These are phyloP conservation scores for Xylaria hypoxylon DNA, from an alignment of 2,329 filamentous ascomycete species.

Conservation along the genomic window DNA sequence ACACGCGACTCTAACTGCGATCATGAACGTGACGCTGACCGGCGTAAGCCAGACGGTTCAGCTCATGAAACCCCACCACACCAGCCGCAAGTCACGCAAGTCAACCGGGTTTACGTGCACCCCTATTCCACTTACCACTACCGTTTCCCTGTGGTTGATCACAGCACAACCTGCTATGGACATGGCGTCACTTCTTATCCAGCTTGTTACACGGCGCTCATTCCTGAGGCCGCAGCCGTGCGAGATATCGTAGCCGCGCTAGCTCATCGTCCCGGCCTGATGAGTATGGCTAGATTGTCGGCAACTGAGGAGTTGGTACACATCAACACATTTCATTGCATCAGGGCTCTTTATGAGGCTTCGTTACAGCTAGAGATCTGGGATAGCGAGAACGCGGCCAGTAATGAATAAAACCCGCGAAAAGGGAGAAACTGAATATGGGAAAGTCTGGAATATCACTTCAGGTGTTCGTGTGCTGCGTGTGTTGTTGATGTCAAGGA, in stretches of 20 bases:
- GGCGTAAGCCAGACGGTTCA: neutral
- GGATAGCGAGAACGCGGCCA: conserved; percentile 27
- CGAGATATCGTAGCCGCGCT: conserved; percentile 41
- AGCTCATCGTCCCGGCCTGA: conserved; percentile 30
- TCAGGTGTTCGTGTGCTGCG: too few relatives aligned
- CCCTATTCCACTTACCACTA: conserved; percentile 41
- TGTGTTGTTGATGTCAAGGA: neutral
- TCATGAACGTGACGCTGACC: neutral
- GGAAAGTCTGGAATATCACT: neutral
- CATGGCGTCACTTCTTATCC: conserved; percentile 26
- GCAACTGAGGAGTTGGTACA: conserved; percentile 28
- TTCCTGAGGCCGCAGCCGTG: conserved; percentile 36
- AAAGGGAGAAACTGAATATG: neutral
- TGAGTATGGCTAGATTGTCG: conserved; percentile 36
- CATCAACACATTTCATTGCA: conserved; percentile 33
- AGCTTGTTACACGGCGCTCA: conserved; percentile 40
- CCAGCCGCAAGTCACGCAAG: neutral
- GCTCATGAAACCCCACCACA: neutral
- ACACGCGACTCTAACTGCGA: neutral
- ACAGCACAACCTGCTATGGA: conserved; percentile 34
- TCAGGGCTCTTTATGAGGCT: conserved; percentile 31
- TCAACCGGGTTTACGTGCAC: conserved; percentile 42
- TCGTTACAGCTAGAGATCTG: conserved; percentile 47
- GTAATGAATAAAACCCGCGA: neutral
- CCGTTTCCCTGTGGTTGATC: conserved; percentile 47